phyloP scores from a whole-genome alignment of 2,329 filamentous ascomycete genomes.

The Plenodomus tracheiphilus region DNA sequence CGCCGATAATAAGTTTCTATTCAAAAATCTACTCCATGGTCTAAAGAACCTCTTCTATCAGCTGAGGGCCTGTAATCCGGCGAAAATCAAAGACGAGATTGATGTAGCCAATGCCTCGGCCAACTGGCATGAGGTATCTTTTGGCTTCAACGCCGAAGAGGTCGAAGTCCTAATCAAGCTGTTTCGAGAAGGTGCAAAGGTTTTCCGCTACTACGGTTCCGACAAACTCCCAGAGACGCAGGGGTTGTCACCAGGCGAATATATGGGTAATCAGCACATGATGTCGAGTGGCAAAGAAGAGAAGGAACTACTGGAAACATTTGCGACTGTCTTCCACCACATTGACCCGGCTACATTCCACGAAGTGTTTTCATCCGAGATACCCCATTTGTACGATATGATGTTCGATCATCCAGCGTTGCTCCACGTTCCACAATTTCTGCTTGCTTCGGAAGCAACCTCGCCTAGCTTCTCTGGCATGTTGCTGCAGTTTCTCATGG shows the following conservation, averaged over 20 bases:
- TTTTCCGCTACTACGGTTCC: slow-evolving; percentile 95
- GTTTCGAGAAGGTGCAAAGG: slow-evolving; percentile 92
- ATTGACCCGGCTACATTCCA: slow-evolving; percentile 98
- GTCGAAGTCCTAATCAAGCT: slow-evolving; percentile 95
- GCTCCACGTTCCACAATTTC: slow-evolving; percentile 95
- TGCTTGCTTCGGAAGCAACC: slow-evolving; percentile 97
- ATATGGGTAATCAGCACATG: slow-evolving; percentile 94
- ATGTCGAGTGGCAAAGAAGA: slow-evolving; percentile 93
- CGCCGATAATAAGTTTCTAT: slow-evolving; percentile 95
- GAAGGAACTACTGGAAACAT: slow-evolving; percentile 95
- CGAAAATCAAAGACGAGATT: slow-evolving; percentile 59
- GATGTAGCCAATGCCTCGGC: slow-evolving; percentile 77
- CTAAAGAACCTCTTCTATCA: slow-evolving; percentile 97
- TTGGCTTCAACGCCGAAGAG: slow-evolving; percentile 95
- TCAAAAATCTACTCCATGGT: slow-evolving; percentile 93
- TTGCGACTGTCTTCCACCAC: slow-evolving; percentile 97
- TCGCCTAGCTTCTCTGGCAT: slow-evolving; percentile 98
- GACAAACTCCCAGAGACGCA: slow-evolving; percentile 77
- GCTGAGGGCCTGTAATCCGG: slow-evolving; percentile 83
- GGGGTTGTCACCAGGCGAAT: slow-evolving; percentile 82
- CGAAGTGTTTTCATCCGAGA: slow-evolving; percentile 97
- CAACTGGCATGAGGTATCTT: slow-evolving; percentile 95
- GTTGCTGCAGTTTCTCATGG: slow-evolving; percentile 96
- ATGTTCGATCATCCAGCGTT: slow-evolving; percentile 96
- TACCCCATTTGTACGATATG: slow-evolving; percentile 94